phyloP scores from a whole-genome alignment of 2,329 filamentous ascomycete species.

The Alternaria sp. region DNA sequence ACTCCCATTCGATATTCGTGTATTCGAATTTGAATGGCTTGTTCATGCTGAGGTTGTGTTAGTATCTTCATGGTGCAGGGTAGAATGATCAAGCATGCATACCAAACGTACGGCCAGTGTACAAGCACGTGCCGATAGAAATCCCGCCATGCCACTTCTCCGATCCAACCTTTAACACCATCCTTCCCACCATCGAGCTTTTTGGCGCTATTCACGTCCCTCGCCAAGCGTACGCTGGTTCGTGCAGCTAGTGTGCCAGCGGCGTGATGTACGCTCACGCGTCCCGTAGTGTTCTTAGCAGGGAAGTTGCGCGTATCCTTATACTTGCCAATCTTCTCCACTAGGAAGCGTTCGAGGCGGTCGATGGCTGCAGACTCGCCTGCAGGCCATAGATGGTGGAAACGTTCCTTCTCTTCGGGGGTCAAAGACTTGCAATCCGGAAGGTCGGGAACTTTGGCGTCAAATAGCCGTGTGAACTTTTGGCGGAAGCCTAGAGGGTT shows the following conservation, averaged over 20 bases:
- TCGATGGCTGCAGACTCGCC: conserved; percentile 56
- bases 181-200: conserved; percentile 62
- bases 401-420: conserved; percentile 49
- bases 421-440: conserved; percentile 69
- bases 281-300: conserved; percentile 52
- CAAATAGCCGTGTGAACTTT: conserved; percentile 56
- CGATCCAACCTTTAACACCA: conserved; percentile 58
- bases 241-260: conserved; percentile 57
- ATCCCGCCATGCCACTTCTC: conserved; percentile 62
- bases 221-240: conserved; percentile 62
- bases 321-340: conserved; percentile 56
- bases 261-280: conserved; percentile 57
- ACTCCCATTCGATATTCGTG: conserved; percentile 80
- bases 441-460: conserved; percentile 50
- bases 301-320: conserved; percentile 55
- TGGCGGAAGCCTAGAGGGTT: conserved; percentile 63
- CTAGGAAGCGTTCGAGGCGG: conserved; percentile 54
- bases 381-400: conserved; percentile 56
- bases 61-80: neutral
- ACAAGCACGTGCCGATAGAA: conserved; percentile 72
- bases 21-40: conserved; percentile 86
- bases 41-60: conserved; percentile 64
- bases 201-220: conserved; percentile 55
- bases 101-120: conserved; percentile 84
- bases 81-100: conserved; percentile 49